phyloP scores from a whole-genome alignment of 2,329 filamentous ascomycete genomes.

The Bisporella sp. region DNA sequence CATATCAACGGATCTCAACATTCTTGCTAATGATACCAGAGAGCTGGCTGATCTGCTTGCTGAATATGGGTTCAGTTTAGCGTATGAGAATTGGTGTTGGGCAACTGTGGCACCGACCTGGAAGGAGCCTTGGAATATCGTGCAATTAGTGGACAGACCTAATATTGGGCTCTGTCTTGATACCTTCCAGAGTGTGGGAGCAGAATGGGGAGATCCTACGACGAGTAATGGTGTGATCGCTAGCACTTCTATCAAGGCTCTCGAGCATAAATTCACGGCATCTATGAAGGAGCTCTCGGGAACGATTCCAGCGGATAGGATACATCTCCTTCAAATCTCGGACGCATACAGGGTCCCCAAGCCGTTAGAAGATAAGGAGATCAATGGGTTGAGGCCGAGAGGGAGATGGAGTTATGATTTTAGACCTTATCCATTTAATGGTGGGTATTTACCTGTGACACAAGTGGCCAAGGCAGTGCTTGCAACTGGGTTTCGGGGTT shows the following conservation, averaged over 20 bases:
- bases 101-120: conserved; percentile 62
- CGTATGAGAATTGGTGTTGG: conserved; percentile 83
- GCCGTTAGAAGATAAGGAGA: conserved; percentile 41
- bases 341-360: conserved; percentile 61
- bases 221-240: conserved; percentile 54
- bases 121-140: conserved; percentile 64
- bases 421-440: conserved; percentile 61
- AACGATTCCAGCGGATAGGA: conserved; percentile 60
- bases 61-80: conserved; percentile 50
- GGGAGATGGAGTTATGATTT: conserved; percentile 67
- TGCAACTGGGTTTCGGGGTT: conserved; percentile 55
- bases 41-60: conserved; percentile 57
- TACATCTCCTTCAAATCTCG: conserved; percentile 67
- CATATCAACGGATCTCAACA: conserved; percentile 41
- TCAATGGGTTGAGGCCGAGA: conserved; percentile 46
- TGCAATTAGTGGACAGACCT: conserved; percentile 50
- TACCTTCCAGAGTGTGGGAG: conserved; percentile 68
- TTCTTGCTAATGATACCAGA: conserved; percentile 53
- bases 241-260: conserved; percentile 31
- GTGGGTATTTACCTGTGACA: conserved; percentile 61
- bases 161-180: conserved; percentile 73
- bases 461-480: conserved; percentile 60
- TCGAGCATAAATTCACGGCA: conserved; percentile 42
- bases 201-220: conserved; percentile 67
- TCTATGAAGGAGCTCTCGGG: conserved; percentile 49